These are phyloP conservation scores for Clonostachys sp. DNA, from an alignment of 2,329 filamentous ascomycete species.

Conservation along the genomic window DNA sequence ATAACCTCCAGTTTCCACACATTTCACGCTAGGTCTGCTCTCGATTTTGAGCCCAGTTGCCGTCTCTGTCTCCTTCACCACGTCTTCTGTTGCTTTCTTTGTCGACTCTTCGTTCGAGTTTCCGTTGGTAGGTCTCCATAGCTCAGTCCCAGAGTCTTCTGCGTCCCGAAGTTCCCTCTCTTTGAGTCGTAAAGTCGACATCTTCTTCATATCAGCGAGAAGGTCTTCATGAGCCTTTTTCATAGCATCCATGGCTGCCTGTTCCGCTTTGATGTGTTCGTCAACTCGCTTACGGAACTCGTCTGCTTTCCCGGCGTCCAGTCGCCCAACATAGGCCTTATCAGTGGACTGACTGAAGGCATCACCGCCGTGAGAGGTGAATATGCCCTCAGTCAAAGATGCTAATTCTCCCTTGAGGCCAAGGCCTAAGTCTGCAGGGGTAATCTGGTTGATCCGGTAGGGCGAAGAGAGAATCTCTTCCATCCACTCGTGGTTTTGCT, in stretches of 20 bases:
- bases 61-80: slow-evolving; percentile 70
- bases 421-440: slow-evolving; percentile 80
- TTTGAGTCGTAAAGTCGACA: slow-evolving; percentile 64
- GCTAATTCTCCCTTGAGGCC: slow-evolving; percentile 81
- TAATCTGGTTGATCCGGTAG: slow-evolving; percentile 79
- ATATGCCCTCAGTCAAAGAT: slow-evolving; percentile 77
- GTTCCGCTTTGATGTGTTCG: slow-evolving; percentile 66
- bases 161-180: slow-evolving; percentile 72
- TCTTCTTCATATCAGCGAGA: slow-evolving; percentile 69
- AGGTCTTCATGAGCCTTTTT: slow-evolving; percentile 72
- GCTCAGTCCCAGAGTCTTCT: slow-evolving; percentile 54
- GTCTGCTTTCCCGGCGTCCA: slow-evolving; percentile 73
- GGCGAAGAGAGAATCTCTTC: slow-evolving; percentile 92
- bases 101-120: slow-evolving; percentile 19
- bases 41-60: slow-evolving; percentile 64
- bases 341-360: slow-evolving; percentile 39
- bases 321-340: slow-evolving; percentile 54
- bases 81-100: slow-evolving; percentile 61
- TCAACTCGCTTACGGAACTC: slow-evolving; percentile 78
- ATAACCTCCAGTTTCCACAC: slow-evolving; percentile 74
- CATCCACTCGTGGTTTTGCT: slow-evolving; percentile 98
- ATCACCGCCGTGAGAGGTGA: slow-evolving; percentile 59
- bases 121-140: slow-evolving; percentile 53
- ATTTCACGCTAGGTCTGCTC: slow-evolving; percentile 59
- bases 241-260: slow-evolving; percentile 80